phyloP scores from a whole-genome alignment of 2,329 filamentous ascomycete genomes.

The Fusarium torreyae region DNA sequence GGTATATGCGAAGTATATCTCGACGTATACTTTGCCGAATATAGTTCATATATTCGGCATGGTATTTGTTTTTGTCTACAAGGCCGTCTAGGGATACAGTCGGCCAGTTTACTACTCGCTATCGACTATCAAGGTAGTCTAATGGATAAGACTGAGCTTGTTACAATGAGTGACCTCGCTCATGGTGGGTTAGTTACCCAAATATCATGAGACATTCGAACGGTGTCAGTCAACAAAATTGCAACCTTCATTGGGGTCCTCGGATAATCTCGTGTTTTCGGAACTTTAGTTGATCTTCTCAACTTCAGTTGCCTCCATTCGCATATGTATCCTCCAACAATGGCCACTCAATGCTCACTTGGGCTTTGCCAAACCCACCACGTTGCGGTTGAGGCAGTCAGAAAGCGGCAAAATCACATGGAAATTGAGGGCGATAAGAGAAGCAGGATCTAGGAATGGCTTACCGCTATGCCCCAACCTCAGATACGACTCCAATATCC shows the following conservation, averaged over 20 bases:
- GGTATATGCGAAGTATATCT: conserved; percentile 36
- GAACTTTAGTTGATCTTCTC: conserved; percentile 12
- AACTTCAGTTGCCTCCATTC: conserved; percentile 18
- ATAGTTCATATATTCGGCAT: conserved; percentile 20
- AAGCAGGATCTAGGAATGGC: not conserved
- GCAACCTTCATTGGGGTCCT: conserved; percentile 16
- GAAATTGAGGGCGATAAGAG: not conserved
- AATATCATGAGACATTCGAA: conserved; percentile 36
- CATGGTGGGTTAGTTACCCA: conserved; percentile 16
- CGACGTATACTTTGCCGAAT: conserved; percentile 34
- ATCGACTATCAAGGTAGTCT: not conserved
- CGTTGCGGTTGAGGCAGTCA: conserved; percentile 1
- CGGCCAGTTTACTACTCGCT: not conserved
- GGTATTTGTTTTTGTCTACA: conserved; percentile 14
- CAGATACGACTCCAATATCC: not conserved
- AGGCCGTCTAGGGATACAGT: conserved; percentile 2
- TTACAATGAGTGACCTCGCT: not conserved
- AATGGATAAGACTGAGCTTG: conserved; percentile 7
- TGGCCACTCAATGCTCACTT: conserved; percentile 1
- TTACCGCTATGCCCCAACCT: not conserved
- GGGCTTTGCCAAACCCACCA: conserved; percentile 9
- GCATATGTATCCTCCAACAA: conserved; percentile 9
- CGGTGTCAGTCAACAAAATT: conserved; percentile 9
- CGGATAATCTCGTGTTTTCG: conserved; percentile 24
- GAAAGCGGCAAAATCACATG: conserved; percentile 6